phyloP scores from a whole-genome alignment of 495 filamentous ascomycete species.

The Penicillium mononematosum region DNA sequence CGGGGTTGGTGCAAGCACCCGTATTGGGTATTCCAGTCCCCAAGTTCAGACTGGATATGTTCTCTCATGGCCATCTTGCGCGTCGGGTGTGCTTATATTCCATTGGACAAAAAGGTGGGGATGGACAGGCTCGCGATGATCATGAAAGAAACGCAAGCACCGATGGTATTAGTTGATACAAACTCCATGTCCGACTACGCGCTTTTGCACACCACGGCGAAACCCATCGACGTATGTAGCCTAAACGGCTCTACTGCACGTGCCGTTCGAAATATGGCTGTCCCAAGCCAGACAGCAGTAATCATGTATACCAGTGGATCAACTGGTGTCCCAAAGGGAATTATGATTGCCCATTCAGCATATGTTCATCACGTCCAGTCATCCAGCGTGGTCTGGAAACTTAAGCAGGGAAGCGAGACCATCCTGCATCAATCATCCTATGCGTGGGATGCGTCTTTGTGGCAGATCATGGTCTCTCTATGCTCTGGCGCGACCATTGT shows the following conservation, averaged over 20 bases:
- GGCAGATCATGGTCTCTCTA: conserved; percentile 34
- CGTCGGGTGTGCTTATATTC: conserved; percentile 51
- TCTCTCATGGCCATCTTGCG: conserved; percentile 54
- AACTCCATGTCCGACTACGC: conserved; percentile 6
- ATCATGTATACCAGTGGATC: conserved; percentile 48
- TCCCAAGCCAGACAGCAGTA: conserved; percentile 22
- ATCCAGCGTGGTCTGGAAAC: conserved; percentile 15
- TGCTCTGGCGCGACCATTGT: conserved; percentile 35
- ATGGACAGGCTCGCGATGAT: conserved; percentile 32
- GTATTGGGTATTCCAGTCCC: conserved; percentile 20
- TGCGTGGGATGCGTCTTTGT: conserved; percentile 39
- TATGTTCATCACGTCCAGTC: conserved; percentile 33
- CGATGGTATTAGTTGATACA: conserved; percentile 18
- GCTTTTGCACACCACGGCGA: conserved; percentile 1
- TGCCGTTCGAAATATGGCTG: not conserved
- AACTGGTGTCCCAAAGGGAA: conserved; percentile 39
- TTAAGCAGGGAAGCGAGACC: conserved; percentile 22
- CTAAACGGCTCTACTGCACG: not conserved
- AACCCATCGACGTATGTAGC: conserved; percentile 17
- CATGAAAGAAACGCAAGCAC: conserved; percentile 21
- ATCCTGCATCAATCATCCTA: conserved; percentile 46
- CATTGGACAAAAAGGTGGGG: conserved; percentile 48
- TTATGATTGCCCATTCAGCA: conserved; percentile 32
- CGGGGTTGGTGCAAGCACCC: not conserved
- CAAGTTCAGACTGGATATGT: conserved; percentile 44